Base-by-base conservation (phyloP, 345 rosid genomes). In the Pistacia integerrima region DNA sequence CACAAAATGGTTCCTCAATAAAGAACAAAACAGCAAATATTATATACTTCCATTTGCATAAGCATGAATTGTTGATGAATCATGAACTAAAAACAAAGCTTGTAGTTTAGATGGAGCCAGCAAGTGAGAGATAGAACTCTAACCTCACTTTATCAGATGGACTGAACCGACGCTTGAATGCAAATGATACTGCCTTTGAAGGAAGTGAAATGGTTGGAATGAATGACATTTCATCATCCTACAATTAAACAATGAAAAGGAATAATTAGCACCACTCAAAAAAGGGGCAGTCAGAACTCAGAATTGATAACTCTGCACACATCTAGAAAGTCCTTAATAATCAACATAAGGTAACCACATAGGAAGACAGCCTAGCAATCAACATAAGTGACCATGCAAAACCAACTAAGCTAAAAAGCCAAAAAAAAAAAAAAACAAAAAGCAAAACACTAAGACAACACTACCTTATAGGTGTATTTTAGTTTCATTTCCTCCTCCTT, bases 141-240 rank as follows among this genome's bases (percentile, higher is more conserved):
- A 74, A 96, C 98, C 98, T 93, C 83, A 96, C 78, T 85, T 96
- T 96, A 80, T 92, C 92, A 44, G 90, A 79, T 77, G 94, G 90
- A 84, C 84, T 88, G 79, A 96, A 85, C 60, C 85, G 86, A 58
- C 98, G 97, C 83, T 96, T 96, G 87, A 96, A 90, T 13, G 97
- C 98, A 85, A 93, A 86, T 9, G 99, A 91, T 52, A 89, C 41
- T 71, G 95, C 90, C 77, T 91, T 96, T 14, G 97, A 90, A 80
- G 99, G 97, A 80, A 96, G 85, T 4, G 94, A 90, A 77, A 96
- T 85, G 81, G 87, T 82, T 33, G 99, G 98, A 78, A 90, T 92
- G 74, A 93, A 91, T 14, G 98, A 76, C 86, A 96, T 51, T 57
- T 81, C 92, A 46, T 86, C 95, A 86, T 93, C 99, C 99, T 93